Conservation (phyloP, 225 moss, liverwort and hornwort genomes). For the Ulota crispa region DNA sequence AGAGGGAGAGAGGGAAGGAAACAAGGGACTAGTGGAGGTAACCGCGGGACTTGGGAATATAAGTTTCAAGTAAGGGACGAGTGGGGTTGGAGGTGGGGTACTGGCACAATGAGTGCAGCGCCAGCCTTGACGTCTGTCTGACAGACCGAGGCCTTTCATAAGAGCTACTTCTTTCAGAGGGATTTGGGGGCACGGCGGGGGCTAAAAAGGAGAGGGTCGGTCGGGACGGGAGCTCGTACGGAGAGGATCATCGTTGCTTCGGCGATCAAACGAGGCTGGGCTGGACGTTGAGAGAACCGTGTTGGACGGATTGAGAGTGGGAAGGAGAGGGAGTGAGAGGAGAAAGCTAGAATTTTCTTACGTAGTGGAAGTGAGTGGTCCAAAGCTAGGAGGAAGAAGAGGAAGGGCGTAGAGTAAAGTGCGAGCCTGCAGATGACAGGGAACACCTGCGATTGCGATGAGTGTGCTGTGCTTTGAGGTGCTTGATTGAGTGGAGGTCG, state of each 20-base stretch:
- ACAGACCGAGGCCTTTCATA: conserved; percentile 37
- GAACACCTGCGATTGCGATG: conserved; percentile 27
- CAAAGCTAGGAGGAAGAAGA: not conserved
- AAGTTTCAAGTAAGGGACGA: conserved; percentile 18
- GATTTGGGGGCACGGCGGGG: conserved; percentile 38
- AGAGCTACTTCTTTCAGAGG: conserved; percentile 31
- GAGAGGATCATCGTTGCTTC: conserved; percentile 24
- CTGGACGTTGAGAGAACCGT: conserved; percentile 10
- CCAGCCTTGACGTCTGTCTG: conserved; percentile 50
- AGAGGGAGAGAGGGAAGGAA: not conserved
- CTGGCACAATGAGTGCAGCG: conserved; percentile 47
- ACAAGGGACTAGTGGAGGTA: conserved; percentile 21
- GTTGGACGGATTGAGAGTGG: conserved; percentile 9
- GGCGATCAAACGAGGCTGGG: conserved; percentile 20
- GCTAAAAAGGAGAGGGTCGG: conserved; percentile 25
- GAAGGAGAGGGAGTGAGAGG: not conserved
- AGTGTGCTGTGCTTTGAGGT: conserved; percentile 10
- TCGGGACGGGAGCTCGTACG: conserved; percentile 21
- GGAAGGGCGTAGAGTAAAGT: not conserved
- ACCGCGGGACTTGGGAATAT: conserved; percentile 32
- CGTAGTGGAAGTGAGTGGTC: not conserved
- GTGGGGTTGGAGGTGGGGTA: conserved; percentile 17
- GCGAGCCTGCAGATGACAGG: not conserved
- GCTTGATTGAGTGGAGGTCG: conserved; percentile 17
- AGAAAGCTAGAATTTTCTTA: not conserved